Evolutionary conservation across 352 stramenopile species (phyloP).

Genomic region (Phytophthora ramorum): DNA sequence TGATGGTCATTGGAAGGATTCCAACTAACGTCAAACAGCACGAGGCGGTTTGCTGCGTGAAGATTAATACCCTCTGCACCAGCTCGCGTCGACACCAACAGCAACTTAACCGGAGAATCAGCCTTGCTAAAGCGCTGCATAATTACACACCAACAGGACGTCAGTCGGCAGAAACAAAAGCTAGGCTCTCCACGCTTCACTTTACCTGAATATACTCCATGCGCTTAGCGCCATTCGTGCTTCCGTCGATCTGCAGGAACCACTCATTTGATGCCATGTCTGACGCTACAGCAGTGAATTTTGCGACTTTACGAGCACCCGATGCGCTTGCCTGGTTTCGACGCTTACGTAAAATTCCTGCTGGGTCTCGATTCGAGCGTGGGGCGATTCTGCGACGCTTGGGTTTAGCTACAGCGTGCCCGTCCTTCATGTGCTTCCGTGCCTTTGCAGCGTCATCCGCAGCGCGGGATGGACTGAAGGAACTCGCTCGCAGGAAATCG

Average conservation of each 20-base stretch:
- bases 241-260: conserved; percentile 87
- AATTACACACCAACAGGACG: conserved; percentile 7
- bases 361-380: conserved; percentile 58
- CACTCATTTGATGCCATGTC: conserved; percentile 46
- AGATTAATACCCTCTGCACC: conserved; percentile 92
- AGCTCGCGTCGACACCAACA: conserved; percentile 82
- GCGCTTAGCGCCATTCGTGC: conserved; percentile 73
- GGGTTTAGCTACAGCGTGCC: conserved; percentile 18
- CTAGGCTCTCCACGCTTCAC: background rate
- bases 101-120: conserved; percentile 62
- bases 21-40: conserved; percentile 93
- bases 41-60: conserved; percentile 89
- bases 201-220: conserved; percentile 87
- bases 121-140: conserved; percentile 67
- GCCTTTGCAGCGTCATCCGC: conserved; percentile 34
- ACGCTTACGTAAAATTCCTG: conserved; percentile 63
- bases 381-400: conserved; percentile 42
- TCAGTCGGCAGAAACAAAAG: background rate
- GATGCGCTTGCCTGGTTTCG: conserved; percentile 26
- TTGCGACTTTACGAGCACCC: conserved; percentile 7
- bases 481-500: conserved; percentile 65
- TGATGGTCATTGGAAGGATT: conserved; percentile 92
- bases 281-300: background rate
- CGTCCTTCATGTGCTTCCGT: conserved; percentile 22
- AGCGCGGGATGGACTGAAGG: conserved; percentile 52